Conservation (phyloP, 2,329 filamentous ascomycete species). For the Aureobasidium musti region DNA sequence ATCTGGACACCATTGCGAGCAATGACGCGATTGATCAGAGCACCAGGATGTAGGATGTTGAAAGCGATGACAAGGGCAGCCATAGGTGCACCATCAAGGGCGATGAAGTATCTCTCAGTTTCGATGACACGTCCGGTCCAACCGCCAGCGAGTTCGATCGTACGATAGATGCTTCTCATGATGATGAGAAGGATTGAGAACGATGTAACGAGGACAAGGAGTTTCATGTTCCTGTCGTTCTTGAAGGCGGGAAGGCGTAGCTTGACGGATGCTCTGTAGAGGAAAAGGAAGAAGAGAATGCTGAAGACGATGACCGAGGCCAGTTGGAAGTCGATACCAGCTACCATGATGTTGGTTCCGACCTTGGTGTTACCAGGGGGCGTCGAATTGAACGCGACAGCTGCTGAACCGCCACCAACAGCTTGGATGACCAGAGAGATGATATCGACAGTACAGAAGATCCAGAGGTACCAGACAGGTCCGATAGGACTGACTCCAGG, state of each 20-base stretch:
- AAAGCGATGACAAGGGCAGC: conserved; percentile 49
- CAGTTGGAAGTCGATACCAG: conserved; percentile 64
- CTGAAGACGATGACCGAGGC: conserved; percentile 60
- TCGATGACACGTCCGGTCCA: conserved; percentile 61
- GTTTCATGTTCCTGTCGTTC: conserved; percentile 19
- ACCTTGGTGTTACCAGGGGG: conserved; percentile 35
- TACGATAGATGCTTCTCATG: conserved; percentile 64
- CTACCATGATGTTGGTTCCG: conserved; percentile 66
- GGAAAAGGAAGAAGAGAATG: conserved; percentile 41
- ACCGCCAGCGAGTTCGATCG: conserved; percentile 65
- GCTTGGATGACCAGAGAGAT: conserved; percentile 63
- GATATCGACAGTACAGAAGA: conserved; percentile 65
- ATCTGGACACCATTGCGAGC: conserved; percentile 1
- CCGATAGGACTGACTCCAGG: conserved; percentile 32
- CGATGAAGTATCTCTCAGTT: conserved; percentile 50
- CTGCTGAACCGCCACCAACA: conserved; percentile 53
- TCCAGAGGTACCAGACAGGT: conserved; percentile 37
- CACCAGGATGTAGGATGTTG: conserved; percentile 53
- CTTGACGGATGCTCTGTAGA: not conserved
- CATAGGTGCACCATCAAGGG: conserved; percentile 58
- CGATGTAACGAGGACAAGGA: conserved; percentile 36
- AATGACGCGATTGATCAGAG: conserved; percentile 26
- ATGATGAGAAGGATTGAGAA: conserved; percentile 52
- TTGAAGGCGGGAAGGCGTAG: conserved; percentile 17
- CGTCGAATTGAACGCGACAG: conserved; percentile 38